phyloP scores from a whole-genome alignment of 768 basidiomycete genomes.

The Hypsizygus marmoreus region DNA sequence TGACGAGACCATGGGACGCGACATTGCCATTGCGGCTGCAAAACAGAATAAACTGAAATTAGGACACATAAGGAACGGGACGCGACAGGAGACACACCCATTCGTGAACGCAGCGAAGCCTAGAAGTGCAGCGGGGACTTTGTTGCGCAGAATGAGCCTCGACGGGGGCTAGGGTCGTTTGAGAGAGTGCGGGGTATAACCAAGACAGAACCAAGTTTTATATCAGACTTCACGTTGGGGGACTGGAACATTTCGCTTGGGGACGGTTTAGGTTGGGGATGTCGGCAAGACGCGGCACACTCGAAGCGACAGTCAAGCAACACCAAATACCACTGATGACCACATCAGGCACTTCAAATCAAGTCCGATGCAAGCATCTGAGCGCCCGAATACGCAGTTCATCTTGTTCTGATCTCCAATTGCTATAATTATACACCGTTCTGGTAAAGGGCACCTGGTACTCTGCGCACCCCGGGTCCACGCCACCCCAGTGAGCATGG shows the following conservation, averaged over 20 bases:
- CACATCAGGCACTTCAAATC: not conserved
- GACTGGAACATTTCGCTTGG: constrained; percentile 15
- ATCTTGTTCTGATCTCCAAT: too few species aligned
- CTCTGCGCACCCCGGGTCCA: too few species aligned
- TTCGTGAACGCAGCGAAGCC: constrained; percentile 26
- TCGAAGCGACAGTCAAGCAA: constrained; percentile 8
- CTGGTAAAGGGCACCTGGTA: not conserved
- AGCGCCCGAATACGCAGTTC: too few species aligned
- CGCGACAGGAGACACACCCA: constrained; percentile 36
- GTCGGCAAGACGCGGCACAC: constrained; percentile 18
- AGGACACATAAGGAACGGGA: constrained; percentile 1
- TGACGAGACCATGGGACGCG: constrained; percentile 60
- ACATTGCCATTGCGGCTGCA: constrained; percentile 46
- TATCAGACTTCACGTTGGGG: constrained; percentile 26
- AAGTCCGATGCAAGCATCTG: not conserved
- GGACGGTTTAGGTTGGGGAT: constrained; percentile 21
- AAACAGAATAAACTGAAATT: too few species aligned
- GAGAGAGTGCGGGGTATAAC: constrained; percentile 3
- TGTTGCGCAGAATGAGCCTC: too few species aligned
- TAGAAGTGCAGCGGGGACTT: too few species aligned
- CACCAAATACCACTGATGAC: constrained; percentile 5
- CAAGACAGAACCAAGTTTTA: constrained; percentile 26
- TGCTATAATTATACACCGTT: not conserved
- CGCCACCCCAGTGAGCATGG: too few species aligned
- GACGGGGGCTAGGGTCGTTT: constrained; percentile 8